phyloP scores from a whole-genome alignment of 73 alveolate species.

The Halteria grandinella region DNA sequence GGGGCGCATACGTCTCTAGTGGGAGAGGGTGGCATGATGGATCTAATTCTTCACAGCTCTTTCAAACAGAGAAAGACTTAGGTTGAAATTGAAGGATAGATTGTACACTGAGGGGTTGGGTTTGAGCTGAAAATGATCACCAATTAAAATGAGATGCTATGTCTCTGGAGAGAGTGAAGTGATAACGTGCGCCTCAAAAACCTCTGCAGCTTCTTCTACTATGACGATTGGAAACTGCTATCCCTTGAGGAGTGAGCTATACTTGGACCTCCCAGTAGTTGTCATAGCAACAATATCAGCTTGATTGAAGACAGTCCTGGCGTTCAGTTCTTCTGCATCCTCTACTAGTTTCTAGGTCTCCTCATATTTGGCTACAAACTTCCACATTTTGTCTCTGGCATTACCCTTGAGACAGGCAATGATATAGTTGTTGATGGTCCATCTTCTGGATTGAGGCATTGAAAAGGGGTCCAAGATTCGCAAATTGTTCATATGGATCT shows the following conservation, averaged over 20 bases:
- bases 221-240: slow-evolving; percentile 77
- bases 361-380: neutral
- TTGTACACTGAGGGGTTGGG: slow-evolving; percentile 75
- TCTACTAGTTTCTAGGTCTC: neutral
- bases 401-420: neutral
- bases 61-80: slow-evolving; percentile 86
- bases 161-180: slow-evolving; percentile 70
- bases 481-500: neutral
- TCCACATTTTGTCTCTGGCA: neutral
- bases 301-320: neutral
- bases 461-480: neutral
- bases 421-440: neutral
- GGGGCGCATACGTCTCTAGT: slow-evolving; percentile 91
- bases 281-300: slow-evolving; percentile 86
- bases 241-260: slow-evolving; percentile 71
- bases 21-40: slow-evolving; percentile 59
- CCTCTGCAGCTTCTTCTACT: slow-evolving; percentile 96
- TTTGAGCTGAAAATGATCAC: slow-evolving; percentile 89
- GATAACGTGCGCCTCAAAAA: slow-evolving; percentile 82
- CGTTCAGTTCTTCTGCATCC: neutral
- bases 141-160: slow-evolving; percentile 82
- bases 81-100: slow-evolving; percentile 69
- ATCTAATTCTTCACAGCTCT: slow-evolving; percentile 77
- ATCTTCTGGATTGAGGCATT: neutral
- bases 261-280: slow-evolving; percentile 89